Percentiles rank a stretch among this genome's conserved stretches.
Evolutionary conservation across 2,329 filamentous ascomycete genomes (phyloP).

Genomic region (Cladophialophora bantiana): DNA sequence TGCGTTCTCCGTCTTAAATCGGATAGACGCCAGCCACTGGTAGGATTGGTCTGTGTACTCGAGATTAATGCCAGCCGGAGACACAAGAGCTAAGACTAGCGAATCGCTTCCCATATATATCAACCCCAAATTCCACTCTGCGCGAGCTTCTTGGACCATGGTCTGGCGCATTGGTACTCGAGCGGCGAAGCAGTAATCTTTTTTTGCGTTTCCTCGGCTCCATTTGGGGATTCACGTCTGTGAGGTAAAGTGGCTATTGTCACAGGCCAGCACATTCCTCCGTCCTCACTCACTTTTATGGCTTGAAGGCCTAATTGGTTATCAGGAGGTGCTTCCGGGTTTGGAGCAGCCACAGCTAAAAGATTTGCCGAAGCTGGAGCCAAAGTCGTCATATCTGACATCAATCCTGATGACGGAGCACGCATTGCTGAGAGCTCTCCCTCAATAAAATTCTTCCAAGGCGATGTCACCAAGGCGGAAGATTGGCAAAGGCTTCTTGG

Average conservation of each 20-base stretch:
- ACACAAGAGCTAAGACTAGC: background rate
- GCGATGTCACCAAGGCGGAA: constrained; percentile 20
- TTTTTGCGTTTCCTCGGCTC: background rate
- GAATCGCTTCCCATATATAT: background rate
- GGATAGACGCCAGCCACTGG: background rate
- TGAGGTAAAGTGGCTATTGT: background rate
- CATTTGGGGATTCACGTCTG: background rate
- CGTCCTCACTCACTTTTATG: background rate
- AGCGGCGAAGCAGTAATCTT: background rate
- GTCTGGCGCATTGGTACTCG: background rate
- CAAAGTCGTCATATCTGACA: constrained; percentile 83
- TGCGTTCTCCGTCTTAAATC: background rate
- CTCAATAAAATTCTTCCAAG: constrained; percentile 14
- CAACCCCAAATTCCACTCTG: background rate
- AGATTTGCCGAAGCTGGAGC: constrained; percentile 83
- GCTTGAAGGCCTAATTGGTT: background rate
- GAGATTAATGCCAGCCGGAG: background rate
- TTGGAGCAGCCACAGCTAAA: constrained; percentile 49
- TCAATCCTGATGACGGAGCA: constrained; percentile 77
- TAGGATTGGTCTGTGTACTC: background rate
- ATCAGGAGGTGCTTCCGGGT: constrained; percentile 48
- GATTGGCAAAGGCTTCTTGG: constrained; percentile 14
- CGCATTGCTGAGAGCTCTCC: constrained; percentile 57
- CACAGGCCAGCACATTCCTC: background rate
- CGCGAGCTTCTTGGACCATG: background rate